Base-by-base conservation (phyloP, 2,329 filamentous ascomycete species). In the Calonectria pseudoturangicola region DNA sequence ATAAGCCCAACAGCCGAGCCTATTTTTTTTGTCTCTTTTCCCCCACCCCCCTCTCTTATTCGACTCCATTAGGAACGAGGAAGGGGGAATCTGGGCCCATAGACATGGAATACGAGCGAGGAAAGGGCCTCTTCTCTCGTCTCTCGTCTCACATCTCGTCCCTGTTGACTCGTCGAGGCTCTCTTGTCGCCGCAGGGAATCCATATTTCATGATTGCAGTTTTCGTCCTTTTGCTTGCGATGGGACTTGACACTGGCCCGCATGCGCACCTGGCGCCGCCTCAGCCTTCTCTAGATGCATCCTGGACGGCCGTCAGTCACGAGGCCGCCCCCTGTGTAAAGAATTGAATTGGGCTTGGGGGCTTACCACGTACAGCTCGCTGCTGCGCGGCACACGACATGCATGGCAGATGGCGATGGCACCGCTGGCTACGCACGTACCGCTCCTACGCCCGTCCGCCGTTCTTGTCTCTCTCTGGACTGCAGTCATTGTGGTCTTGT, bases 261-360 rank as follows among this genome's bases (percentile, higher is more conserved):
- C 54, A 60, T 41, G 54, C 36, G 54, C 36, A 41, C 54, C 21
- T 43, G 30, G 13, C 33, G 54, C 21, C 54, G 54, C 54, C 54
- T 60, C 54, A 60, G 54, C 54, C 54, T 60, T 41, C 54, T 60
- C 21, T 18, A 60, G 54, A 60, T 39, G 54, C 33, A 28, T 28
- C 60, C 50, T 45, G 66, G 54, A 60, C 64, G 51, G 48, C 60
- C 39, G 66, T 70, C 66, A 66, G 71, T 70, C 74, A 76, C 70
- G 60, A 70, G 68, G 66, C 39, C 45, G 45, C 45, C 45, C 39
- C 28, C 58, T 63, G 41, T 63, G 41, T 63, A 33, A 63, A 21
- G 21, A 65, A 58, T 60, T 64, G 58, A 64, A 63, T 63, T 30
- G 58, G 58, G 39, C 39, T 47, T 63, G 58, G 39, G 58, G 43